Evolutionary conservation across 2,329 filamentous ascomycete genomes (phyloP), one percentile per base, ranked within the genome.

Genomic region (Tolypocladium cylindrosporum): DNA sequence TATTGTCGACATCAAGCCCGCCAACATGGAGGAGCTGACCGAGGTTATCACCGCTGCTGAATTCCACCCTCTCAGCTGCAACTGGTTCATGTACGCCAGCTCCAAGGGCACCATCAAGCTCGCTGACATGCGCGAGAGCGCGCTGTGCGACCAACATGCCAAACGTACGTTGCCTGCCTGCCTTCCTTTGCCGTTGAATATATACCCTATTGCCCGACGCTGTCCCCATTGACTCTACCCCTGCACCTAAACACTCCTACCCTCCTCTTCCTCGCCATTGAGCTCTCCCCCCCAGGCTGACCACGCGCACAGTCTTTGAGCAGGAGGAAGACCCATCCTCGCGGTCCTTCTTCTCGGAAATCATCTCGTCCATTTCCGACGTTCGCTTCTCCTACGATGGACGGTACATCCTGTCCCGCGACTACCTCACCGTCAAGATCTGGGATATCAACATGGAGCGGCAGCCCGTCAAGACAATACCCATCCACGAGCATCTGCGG

Each of bases 381-480:
- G 94, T 99, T 53, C 90, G 94, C 63, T 99, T 99, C 75, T 97
- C 94, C 55, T 84, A 94, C 68, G 94, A 99, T 69, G 94, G 94
- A 63, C 86, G 93, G 66, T 97, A 97, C 76, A 97, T 99, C 63
- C 84, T 99, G 58, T 99, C 94, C 21, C 88, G 94, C 69, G 94
- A 99, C 77, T 99, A 99, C 73, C 80, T 99, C 60, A 99, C 94
- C 0, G 94, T 99, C 71, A 99, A 99, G 80, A 97, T 99, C 67
- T 99, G 94, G 94, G 94, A 99, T 72, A 92, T 99, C 66, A 96
- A 96, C 75, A 99, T 97, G 94, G 94, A 99, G 76, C 86, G 91
- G 62, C 91, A 96, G 68, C 94, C 94, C 0, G 84, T 99, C 68
- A 99, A 99, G 82, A 97, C 93, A 14, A 99, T 99, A 68, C 94